Percentiles rank a stretch among this genome's conserved stretches.
phyloP scores from a whole-genome alignment of 352 stramenopile genomes.

The Blastocystis sp. region DNA sequence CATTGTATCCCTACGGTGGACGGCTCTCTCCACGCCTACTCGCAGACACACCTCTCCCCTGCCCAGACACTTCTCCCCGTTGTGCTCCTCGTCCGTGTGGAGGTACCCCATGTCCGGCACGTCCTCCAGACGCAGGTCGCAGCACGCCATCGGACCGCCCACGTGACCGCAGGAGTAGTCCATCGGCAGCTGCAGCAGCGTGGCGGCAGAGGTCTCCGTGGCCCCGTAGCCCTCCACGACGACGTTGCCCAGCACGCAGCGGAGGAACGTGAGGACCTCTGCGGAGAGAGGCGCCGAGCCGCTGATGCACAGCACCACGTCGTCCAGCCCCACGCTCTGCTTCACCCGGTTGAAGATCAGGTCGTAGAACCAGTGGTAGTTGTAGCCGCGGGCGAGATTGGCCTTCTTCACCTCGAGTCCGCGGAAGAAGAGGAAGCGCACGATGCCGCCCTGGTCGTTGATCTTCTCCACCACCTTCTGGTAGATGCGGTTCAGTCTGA shows the following conservation, averaged over 20 bases:
- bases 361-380: slow-evolving; percentile 80
- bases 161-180: slow-evolving; percentile 81
- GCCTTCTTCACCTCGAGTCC: slow-evolving; percentile 73
- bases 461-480: slow-evolving; percentile 81
- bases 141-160: slow-evolving; percentile 75
- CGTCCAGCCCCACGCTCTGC: slow-evolving; percentile 79
- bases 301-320: slow-evolving; percentile 80
- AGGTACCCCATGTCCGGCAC: slow-evolving; percentile 93
- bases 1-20: slow-evolving; percentile 72
- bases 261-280: slow-evolving; percentile 87
- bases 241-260: slow-evolving; percentile 79
- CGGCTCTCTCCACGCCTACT: slow-evolving; percentile 75
- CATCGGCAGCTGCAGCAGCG: slow-evolving; percentile 71
- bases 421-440: slow-evolving; percentile 79
- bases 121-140: slow-evolving; percentile 84
- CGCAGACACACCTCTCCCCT: slow-evolving; percentile 75
- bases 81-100: slow-evolving; percentile 70
- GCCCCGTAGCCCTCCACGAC: slow-evolving; percentile 89
- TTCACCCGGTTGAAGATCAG: slow-evolving; percentile 90
- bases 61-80: slow-evolving; percentile 6
- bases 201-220: slow-evolving; percentile 81
- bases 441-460: slow-evolving; percentile 70
- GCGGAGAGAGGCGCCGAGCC: slow-evolving; percentile 84
- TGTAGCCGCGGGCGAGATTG: slow-evolving; percentile 66
- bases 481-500: slow-evolving; percentile 73